Conservation (phyloP, 2,329 filamentous ascomycete species). For the Fusarium abutilonis region DNA sequence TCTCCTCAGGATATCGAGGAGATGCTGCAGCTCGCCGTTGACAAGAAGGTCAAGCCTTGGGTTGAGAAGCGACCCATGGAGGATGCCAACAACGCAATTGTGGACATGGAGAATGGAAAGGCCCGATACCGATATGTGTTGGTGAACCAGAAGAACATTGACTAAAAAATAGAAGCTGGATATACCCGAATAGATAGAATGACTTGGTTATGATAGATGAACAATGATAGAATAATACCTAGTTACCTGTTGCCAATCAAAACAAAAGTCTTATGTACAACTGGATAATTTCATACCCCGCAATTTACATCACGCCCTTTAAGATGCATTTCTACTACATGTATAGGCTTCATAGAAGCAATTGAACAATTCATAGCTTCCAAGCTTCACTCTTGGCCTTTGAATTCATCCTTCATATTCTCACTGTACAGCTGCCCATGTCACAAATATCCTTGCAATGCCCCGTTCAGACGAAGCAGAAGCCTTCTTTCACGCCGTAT, state of each 20-base stretch:
- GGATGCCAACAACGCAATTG: conserved; percentile 63
- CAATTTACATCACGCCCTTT: conserved; percentile 33
- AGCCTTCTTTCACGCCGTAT: conserved; percentile 81
- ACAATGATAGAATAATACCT: conserved; percentile 19
- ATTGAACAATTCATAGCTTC: background rate
- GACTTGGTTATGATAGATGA: conserved; percentile 7
- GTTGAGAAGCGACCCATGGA: conserved; percentile 64
- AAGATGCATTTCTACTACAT: background rate
- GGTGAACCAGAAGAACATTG: conserved; percentile 52
- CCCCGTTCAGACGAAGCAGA: conserved; percentile 77
- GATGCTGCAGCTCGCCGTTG: conserved; percentile 67
- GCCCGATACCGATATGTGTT: conserved; percentile 60
- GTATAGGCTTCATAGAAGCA: background rate
- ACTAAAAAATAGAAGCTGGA: background rate
- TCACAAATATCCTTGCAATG: conserved; percentile 57
- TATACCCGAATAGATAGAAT: background rate
- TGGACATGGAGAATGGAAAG: conserved; percentile 65
- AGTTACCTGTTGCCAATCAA: background rate
- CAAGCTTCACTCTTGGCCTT: background rate
- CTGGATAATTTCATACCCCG: conserved; percentile 36
- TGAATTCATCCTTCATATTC: background rate
- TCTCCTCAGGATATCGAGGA: conserved; percentile 65
- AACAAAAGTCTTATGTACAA: background rate
- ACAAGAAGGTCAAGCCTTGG: conserved; percentile 67
- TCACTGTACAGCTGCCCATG: background rate